Evolutionary conservation across 257 asterid genomes (phyloP), one percentile per base, ranked within the genome.

Genomic region (Paraleonurus japonicus): DNA sequence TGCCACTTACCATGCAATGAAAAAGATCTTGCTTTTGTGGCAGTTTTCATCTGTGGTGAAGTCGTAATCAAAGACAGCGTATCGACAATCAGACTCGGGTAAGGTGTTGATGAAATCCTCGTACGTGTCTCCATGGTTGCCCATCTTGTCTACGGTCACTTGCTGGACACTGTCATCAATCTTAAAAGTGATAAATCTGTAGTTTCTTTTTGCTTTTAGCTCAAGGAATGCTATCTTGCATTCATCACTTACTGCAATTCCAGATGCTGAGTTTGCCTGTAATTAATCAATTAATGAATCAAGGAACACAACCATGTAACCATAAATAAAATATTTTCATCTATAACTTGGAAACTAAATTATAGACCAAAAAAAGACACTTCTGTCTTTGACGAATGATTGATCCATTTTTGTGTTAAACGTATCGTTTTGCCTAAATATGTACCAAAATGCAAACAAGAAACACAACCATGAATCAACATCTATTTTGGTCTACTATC

Each of bases 21-120:
- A 87, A 75, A 85, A 82, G 79, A 85, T 87, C 87, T 84, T 89
- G 94, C 92, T 87, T 51, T 87, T 87, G 76, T 71, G 96, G 78
- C 83, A 79, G 77, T 87, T 85, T 33, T 87, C 96, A 17, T 78
- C 83, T 0, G 92, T 89, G 4, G 89, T 87, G 85, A 85, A 89
- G 67, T 87, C 94, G 17, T 81, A 87, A 65, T 85, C 90, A 15
- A 78, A 89, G 19, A 87, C 96, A 47, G 90, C 85, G 39, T 87
- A 87, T 9, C 96, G 87, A n/a, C 94, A 87, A 32, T 89, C 90
- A 28, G 76, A 10, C 0, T 82, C 80, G 2, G 91, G 96, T 24
- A 87, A 66, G 80, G 87, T 79, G 11, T 59, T 73, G 60, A 80
- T 48, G 67, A 89, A 84, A 69, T 87, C 84, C 5, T 87, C 79